Evolutionary conservation across 495 filamentous ascomycete genomes (phyloP).

Genomic region (Neurospora sp.): DNA sequence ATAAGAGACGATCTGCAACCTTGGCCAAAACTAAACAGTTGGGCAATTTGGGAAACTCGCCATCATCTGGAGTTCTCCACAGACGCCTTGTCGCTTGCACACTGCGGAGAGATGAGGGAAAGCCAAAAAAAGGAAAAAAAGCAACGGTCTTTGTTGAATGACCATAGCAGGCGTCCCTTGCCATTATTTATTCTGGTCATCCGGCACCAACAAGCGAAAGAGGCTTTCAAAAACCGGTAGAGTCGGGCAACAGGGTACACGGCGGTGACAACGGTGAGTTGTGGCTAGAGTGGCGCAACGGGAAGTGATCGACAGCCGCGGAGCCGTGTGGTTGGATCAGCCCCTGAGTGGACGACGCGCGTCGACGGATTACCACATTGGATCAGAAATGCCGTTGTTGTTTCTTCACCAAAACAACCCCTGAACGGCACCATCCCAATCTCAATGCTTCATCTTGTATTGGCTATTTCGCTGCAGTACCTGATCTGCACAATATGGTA

Average conservation of each 20-base stretch:
- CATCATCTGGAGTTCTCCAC: background rate
- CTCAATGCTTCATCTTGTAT: background rate
- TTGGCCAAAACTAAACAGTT: background rate
- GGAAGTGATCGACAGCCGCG: background rate
- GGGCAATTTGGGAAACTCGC: background rate
- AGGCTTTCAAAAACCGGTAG: background rate
- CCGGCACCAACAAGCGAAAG: background rate
- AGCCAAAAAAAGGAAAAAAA: background rate
- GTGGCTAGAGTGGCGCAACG: background rate
- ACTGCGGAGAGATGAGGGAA: background rate
- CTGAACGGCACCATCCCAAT: background rate
- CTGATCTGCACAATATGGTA: background rate
- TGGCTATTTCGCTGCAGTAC: background rate
- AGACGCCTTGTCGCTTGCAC: background rate
- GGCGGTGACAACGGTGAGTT: background rate
- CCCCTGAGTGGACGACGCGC: background rate
- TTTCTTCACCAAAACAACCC: background rate
- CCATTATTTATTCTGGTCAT: background rate
- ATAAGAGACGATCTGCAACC: background rate
- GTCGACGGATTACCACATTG: background rate
- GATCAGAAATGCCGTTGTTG: background rate
- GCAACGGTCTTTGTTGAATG: background rate
- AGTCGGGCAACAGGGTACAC: background rate
- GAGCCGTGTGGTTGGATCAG: background rate
- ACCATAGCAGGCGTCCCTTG: background rate